Base-by-base conservation (phyloP, 2,329 filamentous ascomycete species). In the Penicillium hesseltinei region DNA sequence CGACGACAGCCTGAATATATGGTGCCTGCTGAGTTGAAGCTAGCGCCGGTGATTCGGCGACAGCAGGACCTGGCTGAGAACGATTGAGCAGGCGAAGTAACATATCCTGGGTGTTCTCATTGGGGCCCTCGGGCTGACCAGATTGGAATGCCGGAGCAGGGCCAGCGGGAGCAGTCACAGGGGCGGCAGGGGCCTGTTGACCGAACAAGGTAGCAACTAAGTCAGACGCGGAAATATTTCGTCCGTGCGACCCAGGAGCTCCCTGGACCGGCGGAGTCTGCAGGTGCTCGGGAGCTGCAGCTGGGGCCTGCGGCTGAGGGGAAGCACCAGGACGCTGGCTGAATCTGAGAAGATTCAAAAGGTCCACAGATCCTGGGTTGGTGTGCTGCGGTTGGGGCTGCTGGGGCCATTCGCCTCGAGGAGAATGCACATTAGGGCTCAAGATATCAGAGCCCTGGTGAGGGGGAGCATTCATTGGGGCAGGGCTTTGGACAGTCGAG, bases 81-180 rank as follows among this genome's bases (percentile, higher is more conserved):
- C 89, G 87, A 69, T 92, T 94, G 62, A 99, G 83, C 57, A 97
- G 81, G 66, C 91, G 89, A 61, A 97, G 85, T 47, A 99, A 81
- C 70, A 94, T 90, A 62, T 93, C 88, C 74, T 95, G 90, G 5
- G 92, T 90, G 72, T 91, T 88, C 46, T 85, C 82, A 46, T 62
- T 64, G 31, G 61, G 60, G 35, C 63, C 62, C 13, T 65, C 69
- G 35, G 59, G 57, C 59, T 69, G 59, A 64, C 64, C 60, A 54
- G 59, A 55, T 23, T 66, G 62, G n/a, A 54, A 46, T 36, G 40
- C n/a, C 4, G 42, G 43, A 21, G 57, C 68, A 13, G 75, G 61
- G 19, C 72, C 63, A 21, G 70, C 60, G 15, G 71, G 63, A 33
- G 69, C 64, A 55, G 64, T 48, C 44, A 70, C 63, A 59, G 73